These are phyloP conservation scores for Oropetium thomaeum DNA, from an alignment of 176 grass and related monocot species.

Conservation along the genomic window DNA sequence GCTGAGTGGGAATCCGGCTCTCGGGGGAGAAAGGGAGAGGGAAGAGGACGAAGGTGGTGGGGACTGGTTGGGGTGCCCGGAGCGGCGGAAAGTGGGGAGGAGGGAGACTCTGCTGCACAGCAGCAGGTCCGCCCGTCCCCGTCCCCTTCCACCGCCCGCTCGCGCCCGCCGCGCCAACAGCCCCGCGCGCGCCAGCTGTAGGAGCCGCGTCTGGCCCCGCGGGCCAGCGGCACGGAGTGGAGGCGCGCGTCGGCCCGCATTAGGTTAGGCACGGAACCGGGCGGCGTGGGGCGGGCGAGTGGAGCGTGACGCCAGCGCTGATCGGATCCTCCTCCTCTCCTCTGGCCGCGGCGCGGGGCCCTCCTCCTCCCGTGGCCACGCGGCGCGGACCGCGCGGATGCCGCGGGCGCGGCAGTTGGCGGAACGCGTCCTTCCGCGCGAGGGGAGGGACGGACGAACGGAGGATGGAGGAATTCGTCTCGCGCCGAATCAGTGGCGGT, in stretches of 20 bases:
- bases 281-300: background rate
- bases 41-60: background rate
- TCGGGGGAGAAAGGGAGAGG: background rate
- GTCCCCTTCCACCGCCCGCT: background rate
- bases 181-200: background rate
- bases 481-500: background rate
- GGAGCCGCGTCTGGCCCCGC: no score
- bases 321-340: constrained; percentile 1
- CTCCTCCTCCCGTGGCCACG: background rate
- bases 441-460: no score
- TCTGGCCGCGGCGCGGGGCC: background rate
- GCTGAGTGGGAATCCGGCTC: background rate
- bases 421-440: no score
- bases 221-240: background rate
- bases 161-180: constrained; percentile 8
- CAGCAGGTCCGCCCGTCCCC: background rate
- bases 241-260: no score
- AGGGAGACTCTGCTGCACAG: background rate
- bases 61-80: background rate
- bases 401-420: background rate
- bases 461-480: background rate
- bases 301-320: constrained; percentile 46
- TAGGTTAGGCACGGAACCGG: background rate
- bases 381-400: background rate
- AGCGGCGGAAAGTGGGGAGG: constrained; percentile 28